These are phyloP conservation scores for Seiridium cupressi DNA, from an alignment of 2,329 filamentous ascomycete species.

Conservation along the genomic window DNA sequence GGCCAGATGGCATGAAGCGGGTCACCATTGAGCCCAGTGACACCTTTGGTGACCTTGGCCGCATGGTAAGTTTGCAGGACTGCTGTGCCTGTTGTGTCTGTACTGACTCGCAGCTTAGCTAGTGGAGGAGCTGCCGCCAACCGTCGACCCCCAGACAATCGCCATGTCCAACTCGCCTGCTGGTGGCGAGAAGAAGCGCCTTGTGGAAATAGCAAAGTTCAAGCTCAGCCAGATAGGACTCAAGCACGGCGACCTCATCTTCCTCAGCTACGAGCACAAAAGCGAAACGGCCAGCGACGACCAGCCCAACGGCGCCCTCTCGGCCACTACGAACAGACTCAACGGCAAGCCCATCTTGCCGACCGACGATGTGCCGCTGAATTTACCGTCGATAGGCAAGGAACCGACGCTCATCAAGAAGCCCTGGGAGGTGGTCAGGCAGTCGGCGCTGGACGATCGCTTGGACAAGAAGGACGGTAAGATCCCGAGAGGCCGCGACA, in stretches of 20 bases:
- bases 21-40: constrained; percentile 73
- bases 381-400: constrained; percentile 50
- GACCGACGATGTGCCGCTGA: constrained; percentile 64
- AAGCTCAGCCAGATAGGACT: constrained; percentile 59
- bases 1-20: constrained; percentile 89
- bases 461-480: constrained; percentile 85
- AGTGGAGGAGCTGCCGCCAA: constrained; percentile 56
- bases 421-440: constrained; percentile 88
- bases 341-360: constrained; percentile 74
- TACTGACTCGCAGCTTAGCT: constrained; percentile 39
- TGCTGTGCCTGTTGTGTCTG: neutral
- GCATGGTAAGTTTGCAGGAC: constrained; percentile 37
- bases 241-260: constrained; percentile 85
- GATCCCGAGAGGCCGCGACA: constrained; percentile 28
- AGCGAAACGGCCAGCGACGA: constrained; percentile 38
- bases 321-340: constrained; percentile 62
- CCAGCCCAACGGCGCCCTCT: constrained; percentile 32
- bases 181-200: constrained; percentile 54
- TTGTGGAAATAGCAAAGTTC: constrained; percentile 57
- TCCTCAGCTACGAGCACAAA: constrained; percentile 73
- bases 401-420: constrained; percentile 70
- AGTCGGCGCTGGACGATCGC: constrained; percentile 82
- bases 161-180: constrained; percentile 61
- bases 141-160: constrained; percentile 59
- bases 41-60: constrained; percentile 65